Base-by-base conservation (phyloP, 2,329 filamentous ascomycete genomes). In the Erysiphe neolycopersici region DNA sequence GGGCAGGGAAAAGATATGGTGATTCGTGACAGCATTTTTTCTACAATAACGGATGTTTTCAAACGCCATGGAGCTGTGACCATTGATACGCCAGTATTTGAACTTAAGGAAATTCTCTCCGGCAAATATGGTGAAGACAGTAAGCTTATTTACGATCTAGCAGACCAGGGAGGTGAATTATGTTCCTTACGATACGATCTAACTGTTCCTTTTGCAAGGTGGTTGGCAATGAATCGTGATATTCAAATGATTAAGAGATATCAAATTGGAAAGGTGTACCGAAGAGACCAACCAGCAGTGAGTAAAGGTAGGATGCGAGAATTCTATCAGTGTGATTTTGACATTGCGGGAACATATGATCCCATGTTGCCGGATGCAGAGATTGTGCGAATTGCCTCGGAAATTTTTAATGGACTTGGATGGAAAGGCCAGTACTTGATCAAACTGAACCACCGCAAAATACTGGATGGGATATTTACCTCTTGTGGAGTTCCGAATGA, bases 281-380 rank as follows among this genome's bases (percentile, higher is more conserved):
- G 79, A 48, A 64, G 79, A 58, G 79, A 85, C 59, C 78, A 84
- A 59, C 79, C 79, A 19, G 79, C 83, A 47, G 82, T 94, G 63
- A 81, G 78, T 48, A 89, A 91, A 59, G 87, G 85, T 43, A 74
- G 85, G 44, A 89, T 93, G 79, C 73, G 87, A 55, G 87, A 94
- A 62, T 93, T 93, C 61, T 93, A 91, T 64, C 85, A 94, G 61
- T 94, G 85, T 64, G 87, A 95, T 62, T 91, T 94, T 56, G 85
- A 94, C 58, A 87, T 94, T 61, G 85, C 85, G 12, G 84, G 85
- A 47, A 66, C 64, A 37, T 91, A 83, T 63, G 87, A 93, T 58
- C 62, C 81, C 44, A 93, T 94, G 84, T 69, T 93, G 22, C 82
- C 85, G 45, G 87, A 94, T 56, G 80, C 84, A 33, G 85, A 94